phyloP scores from a whole-genome alignment of 768 basidiomycete species.

The Boletus rubroflammeus region DNA sequence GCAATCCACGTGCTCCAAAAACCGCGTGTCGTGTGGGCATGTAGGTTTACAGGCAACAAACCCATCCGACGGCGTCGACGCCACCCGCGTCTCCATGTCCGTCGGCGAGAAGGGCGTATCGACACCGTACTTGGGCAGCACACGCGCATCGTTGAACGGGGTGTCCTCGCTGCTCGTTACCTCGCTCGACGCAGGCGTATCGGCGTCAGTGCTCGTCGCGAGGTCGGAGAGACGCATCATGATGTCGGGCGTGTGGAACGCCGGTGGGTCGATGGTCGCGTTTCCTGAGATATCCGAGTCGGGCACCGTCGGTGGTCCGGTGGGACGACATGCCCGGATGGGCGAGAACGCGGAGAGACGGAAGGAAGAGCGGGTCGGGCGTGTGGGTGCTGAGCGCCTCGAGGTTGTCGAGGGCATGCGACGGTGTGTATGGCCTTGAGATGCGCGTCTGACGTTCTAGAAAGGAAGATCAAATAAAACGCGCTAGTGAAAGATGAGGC shows the following conservation, averaged over 20 bases:
- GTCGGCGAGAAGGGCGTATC: constrained; percentile 11
- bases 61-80: constrained; percentile 9
- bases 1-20: constrained; percentile 23
- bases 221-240: constrained; percentile 20
- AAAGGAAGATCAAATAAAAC: neutral
- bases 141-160: constrained; percentile 20
- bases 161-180: constrained; percentile 6
- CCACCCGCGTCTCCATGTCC: constrained; percentile 5
- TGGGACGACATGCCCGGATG: neutral
- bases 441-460: constrained; percentile 22
- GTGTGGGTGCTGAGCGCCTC: constrained; percentile 11
- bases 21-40: constrained; percentile 11
- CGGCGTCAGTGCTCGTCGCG: neutral
- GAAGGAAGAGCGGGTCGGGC: constrained; percentile 16
- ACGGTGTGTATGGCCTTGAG: constrained; percentile 16
- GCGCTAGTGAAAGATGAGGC: neutral
- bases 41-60: neutral
- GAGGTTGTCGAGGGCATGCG: constrained; percentile 24
- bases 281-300: constrained; percentile 1
- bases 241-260: constrained; percentile 12
- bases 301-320: neutral
- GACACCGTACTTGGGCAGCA: constrained; percentile 13
- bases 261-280: neutral
- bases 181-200: constrained; percentile 15
- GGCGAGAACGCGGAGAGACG: constrained; percentile 23